A percentile compares a stretch with the other conserved stretches of the same genome.
These are phyloP conservation scores for Diaporthe citrichinensis DNA, from an alignment of 2,329 filamentous ascomycete genomes.

Conservation along the genomic window DNA sequence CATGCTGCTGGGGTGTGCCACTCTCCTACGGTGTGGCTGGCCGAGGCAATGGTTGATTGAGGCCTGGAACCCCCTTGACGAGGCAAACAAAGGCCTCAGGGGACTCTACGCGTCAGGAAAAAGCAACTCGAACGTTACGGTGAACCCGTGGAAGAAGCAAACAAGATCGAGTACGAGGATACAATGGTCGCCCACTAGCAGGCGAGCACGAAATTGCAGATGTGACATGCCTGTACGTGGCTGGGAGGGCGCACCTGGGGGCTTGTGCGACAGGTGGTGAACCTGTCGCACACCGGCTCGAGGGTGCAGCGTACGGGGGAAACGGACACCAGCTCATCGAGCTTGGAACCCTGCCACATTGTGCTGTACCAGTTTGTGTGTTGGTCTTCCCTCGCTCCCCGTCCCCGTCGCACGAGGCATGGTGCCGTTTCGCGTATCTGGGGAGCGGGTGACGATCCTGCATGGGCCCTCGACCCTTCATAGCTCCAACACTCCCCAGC, in stretches of 20 bases:
- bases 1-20: conserved; percentile 7
- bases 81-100: neutral
- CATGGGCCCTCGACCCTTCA: conserved; percentile 20
- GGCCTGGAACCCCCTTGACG: conserved; percentile 6
- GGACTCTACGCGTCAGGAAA: neutral
- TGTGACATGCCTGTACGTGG: conserved; percentile 30
- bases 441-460: conserved; percentile 16
- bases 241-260: conserved; percentile 16
- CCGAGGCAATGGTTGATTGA: neutral
- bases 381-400: neutral
- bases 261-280: neutral
- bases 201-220: conserved; percentile 19
- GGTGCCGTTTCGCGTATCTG: conserved; percentile 30
- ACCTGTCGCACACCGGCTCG: conserved; percentile 18
- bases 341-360: neutral
- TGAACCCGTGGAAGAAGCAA: conserved; percentile 18
- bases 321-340: neutral
- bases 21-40: neutral
- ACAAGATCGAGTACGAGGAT: conserved; percentile 7
- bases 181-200: conserved; percentile 21
- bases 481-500: neutral
- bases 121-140: conserved; percentile 19
- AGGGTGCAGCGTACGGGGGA: neutral
- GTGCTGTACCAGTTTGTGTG: neutral
- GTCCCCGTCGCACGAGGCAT: neutral